Conservation (phyloP, 208 protist genomes). For the Leishmania guyanensis region DNA sequence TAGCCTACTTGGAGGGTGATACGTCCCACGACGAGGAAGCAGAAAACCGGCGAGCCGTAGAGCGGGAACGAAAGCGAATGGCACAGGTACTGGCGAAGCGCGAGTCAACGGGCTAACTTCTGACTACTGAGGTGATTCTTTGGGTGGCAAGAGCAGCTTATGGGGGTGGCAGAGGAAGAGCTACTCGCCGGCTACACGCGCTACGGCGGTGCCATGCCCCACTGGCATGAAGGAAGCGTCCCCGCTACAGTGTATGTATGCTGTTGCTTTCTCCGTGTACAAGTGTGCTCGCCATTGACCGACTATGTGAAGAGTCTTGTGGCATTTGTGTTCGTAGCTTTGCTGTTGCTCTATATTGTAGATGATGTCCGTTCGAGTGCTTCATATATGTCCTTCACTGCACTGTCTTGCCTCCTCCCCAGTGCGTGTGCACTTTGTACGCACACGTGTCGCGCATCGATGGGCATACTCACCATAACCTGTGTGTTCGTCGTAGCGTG, state of each 20-base stretch:
- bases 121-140: not conserved
- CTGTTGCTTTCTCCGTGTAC: not conserved
- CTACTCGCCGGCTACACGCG: not conserved
- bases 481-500: not conserved
- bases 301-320: not conserved
- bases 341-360: not conserved
- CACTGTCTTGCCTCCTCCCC: not conserved
- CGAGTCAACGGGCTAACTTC: constrained; percentile 14
- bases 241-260: no score
- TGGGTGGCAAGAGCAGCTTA: not conserved
- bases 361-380: not conserved
- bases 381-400: not conserved
- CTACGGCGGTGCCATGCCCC: not conserved
- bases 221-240: not conserved
- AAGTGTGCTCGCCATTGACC: not conserved
- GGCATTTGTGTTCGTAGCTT: not conserved
- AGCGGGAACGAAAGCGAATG: constrained; percentile 37
- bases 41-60: constrained; percentile 21
- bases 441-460: not conserved
- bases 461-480: not conserved
- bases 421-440: not conserved
- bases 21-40: constrained; percentile 25
- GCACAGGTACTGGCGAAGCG: constrained; percentile 20
- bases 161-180: not conserved
- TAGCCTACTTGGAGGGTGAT: constrained; percentile 75